Conservation (phyloP, 768 basidiomycete species). For the Agrocybe pediades region DNA sequence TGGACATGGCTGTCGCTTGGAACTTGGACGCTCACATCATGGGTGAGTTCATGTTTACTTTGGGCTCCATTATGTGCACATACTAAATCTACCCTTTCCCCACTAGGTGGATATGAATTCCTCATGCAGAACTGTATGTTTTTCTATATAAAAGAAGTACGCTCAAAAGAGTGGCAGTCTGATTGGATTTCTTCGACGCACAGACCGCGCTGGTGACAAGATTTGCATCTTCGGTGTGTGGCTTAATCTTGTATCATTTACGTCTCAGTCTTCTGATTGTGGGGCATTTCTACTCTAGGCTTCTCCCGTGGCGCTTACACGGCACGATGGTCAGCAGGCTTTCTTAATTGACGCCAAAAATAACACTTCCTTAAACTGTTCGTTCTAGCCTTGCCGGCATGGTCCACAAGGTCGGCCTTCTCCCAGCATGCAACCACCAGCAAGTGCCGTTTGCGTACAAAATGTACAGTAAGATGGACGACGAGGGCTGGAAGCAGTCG, state of each 20-base stretch:
- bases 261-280: background rate
- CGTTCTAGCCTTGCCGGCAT: slow-evolving; percentile 48
- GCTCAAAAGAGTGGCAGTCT: background rate
- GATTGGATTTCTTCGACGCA: background rate
- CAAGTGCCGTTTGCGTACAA: slow-evolving; percentile 62
- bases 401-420: slow-evolving; percentile 52
- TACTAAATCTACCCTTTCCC: background rate
- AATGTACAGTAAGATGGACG: slow-evolving; percentile 48
- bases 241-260: background rate
- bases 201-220: slow-evolving; percentile 49
- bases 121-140: slow-evolving; percentile 58
- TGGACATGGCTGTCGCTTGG: slow-evolving; percentile 50
- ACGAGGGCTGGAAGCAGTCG: slow-evolving; percentile 44
- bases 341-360: background rate
- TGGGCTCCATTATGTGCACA: background rate
- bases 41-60: slow-evolving; percentile 28
- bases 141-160: background rate
- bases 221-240: slow-evolving; percentile 59
- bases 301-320: slow-evolving; percentile 68
- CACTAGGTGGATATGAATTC: slow-evolving; percentile 61
- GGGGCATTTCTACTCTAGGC: slow-evolving; percentile 11
- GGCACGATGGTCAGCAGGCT: slow-evolving; percentile 35
- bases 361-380: background rate
- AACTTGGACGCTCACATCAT: slow-evolving; percentile 56
- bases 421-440: slow-evolving; percentile 44